phyloP scores from a whole-genome alignment of 2,329 filamentous ascomycete genomes.

The Lasiodiplodia sp. region DNA sequence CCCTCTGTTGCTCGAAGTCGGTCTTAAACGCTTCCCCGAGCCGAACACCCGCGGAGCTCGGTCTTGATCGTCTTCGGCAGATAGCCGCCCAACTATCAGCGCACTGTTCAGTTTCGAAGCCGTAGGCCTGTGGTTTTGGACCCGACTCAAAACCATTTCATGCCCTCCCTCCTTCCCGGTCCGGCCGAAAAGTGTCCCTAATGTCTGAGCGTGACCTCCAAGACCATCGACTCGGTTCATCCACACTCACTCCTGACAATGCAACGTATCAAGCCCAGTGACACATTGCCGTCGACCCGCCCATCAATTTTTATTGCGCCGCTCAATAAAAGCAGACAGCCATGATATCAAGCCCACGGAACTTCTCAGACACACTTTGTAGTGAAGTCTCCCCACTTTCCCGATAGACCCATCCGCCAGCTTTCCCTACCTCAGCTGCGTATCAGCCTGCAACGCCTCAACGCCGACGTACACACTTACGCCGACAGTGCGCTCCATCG shows the following conservation, averaged over 20 bases:
- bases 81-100: neutral
- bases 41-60: neutral
- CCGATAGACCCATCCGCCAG: slow-evolving; percentile 1
- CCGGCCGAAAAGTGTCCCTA: neutral
- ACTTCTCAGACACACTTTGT: neutral
- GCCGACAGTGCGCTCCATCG: neutral
- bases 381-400: neutral
- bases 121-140: neutral
- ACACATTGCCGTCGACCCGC: neutral
- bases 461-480: slow-evolving; percentile 3
- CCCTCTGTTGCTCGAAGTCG: neutral
- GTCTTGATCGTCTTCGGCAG: neutral
- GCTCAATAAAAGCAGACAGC: neutral
- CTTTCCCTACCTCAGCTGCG: slow-evolving; percentile 12
- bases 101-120: neutral
- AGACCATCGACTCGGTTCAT: neutral
- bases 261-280: too few relatives aligned
- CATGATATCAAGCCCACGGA: slow-evolving; percentile 4
- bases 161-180: neutral
- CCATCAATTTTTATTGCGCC: neutral
- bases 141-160: neutral
- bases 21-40: neutral
- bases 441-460: slow-evolving; percentile 26
- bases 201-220: neutral
- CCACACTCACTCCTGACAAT: neutral